Evolutionary conservation across 2,329 filamentous ascomycete species (phyloP), one percentile per base, ranked within the genome.

Genomic region (Plenodomus biglobosus): DNA sequence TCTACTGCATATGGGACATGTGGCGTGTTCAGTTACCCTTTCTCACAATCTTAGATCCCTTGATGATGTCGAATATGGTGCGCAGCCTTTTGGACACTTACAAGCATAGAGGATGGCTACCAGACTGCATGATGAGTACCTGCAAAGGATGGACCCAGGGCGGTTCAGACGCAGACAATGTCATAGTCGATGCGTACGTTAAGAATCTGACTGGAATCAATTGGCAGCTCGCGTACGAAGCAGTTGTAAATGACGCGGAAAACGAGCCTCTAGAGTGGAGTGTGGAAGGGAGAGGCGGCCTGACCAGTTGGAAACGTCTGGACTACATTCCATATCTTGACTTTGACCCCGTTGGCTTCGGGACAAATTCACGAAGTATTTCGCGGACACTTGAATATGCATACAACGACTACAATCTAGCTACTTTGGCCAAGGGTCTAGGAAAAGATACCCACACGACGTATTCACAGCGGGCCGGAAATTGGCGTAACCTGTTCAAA

Each of bases 71-170:
- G 0, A 72, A 80, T 46, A 88, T 90, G 81, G 76, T 90, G 10
- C 78, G 85, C 18, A 87, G 84, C 46, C 73, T 91, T 24, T 81
- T 91, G 16, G 86, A 90, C 49, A 88, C 82, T 1, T 91, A 90
- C 57, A 78, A 82, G 20, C 79, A 89, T 46, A 80, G 86, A 55
- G 87, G 87, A 1, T 90, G 85, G 77, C 75, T 91, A 1, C 87
- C 87, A 0, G 88, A 91, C 61, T 90, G 87, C 54, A 83, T 85
- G 30, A 90, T 90, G 87, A 84, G 80, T n/a, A 76, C 90, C 1
- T 87, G 82, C 65, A 87, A 86, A 64, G 87, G 87, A 0, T 86
- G 80, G 61, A 90, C 87, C 0, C 87, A 90, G 72, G 86, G 87
- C 10, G 88, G 87, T 0, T 88, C 85, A 0, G 90, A 90, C 50